Evolutionary conservation across 495 filamentous ascomycete species (phyloP), one percentile per base, ranked within the genome.

Genomic region (Tuber magnatum): DNA sequence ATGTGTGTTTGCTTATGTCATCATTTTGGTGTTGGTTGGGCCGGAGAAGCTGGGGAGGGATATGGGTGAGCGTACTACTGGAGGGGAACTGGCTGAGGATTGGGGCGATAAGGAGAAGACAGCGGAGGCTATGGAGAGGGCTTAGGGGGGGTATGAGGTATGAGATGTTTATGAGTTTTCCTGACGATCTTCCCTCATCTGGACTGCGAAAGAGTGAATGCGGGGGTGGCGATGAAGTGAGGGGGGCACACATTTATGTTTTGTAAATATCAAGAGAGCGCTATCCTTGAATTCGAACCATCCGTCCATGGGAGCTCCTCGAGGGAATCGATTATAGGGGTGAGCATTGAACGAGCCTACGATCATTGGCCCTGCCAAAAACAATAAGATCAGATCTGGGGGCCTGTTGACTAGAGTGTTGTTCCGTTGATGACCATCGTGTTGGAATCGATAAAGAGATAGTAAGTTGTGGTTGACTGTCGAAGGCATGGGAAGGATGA

Each of bases 1-100:
- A 4, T 94, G 92, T 78, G 94, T 97, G n/a, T 97, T 90, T 83
- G 90, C 83, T 9, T 97, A 96, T 81, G 87, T 90, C 12, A 93
- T 97, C 76, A 0, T 95, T 0, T 77, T 96, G 35, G 91, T 92
- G 0, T 80, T 96, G 24, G 75, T 93, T 1, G 94, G 94, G 0
- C 94, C 94, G 0, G 94, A 97, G 85, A 87, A 89, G 61, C 77
- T 93, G 72, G 79, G 79, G 0, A 74, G 79, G 65, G 80, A 81
- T 70, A 70, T 81, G 79, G 41, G 39, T 9, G 79, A 80, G 48
- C 65, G 74, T 38, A 56, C 74, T 7, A 61, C 51, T 32, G 44
- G 6, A 41, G 71, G 68, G 14, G 78, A 73, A 35, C 38, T 72
- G 14, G 32, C 3, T 44, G 61, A 24, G 74, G 46, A 48, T 28